A percentile compares a stretch with the other conserved stretches of the same genome.
phyloP scores from a whole-genome alignment of 805 yeast species.

The Isabelozyma pseudorhagii region DNA sequence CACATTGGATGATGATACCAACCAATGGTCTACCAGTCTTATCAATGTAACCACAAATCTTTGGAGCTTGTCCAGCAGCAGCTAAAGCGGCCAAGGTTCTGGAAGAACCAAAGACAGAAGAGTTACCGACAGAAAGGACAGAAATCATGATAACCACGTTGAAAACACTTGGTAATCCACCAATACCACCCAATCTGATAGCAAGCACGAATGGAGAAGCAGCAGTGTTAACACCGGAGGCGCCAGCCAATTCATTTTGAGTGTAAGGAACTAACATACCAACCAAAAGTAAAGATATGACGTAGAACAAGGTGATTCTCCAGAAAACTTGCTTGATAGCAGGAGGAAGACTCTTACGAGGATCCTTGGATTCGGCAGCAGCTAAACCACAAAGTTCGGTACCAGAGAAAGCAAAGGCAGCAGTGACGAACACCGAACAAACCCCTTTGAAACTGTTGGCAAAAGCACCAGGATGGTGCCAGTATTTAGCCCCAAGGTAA shows the following conservation, averaged over 20 bases:
- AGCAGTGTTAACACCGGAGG: slow-evolving; percentile 15
- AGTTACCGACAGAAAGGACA: slow-evolving; percentile 41
- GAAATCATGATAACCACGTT: slow-evolving; percentile 39
- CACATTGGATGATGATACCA: slow-evolving; percentile 38
- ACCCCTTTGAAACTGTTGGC: slow-evolving; percentile 45
- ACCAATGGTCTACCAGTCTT: slow-evolving; percentile 48
- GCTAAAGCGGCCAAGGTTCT: slow-evolving; percentile 47
- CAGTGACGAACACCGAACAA: slow-evolving; percentile 36
- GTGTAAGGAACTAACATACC: slow-evolving; percentile 55
- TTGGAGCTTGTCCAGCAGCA: slow-evolving; percentile 45
- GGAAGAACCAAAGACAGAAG: slow-evolving; percentile 39
- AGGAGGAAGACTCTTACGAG: slow-evolving; percentile 33
- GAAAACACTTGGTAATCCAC: slow-evolving; percentile 37
- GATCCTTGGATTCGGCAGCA: slow-evolving; percentile 40
- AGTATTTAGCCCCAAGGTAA: slow-evolving; percentile 48
- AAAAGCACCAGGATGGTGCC: slow-evolving; percentile 55
- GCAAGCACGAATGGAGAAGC: slow-evolving; percentile 33
- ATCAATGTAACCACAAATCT: slow-evolving; percentile 42
- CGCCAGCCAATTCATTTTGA: slow-evolving; percentile 23
- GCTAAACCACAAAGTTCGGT: slow-evolving; percentile 41
- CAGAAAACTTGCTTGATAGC: slow-evolving; percentile 43
- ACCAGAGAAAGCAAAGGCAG: slow-evolving; percentile 41
- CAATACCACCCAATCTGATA: slow-evolving; percentile 30
- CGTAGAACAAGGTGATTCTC: slow-evolving; percentile 39
- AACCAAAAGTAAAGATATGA: slow-evolving; percentile 44